Percentiles rank a stretch among this genome's conserved stretches.
phyloP scores from a whole-genome alignment of 2,329 filamentous ascomycete genomes.

The Blastomyces silverae region DNA sequence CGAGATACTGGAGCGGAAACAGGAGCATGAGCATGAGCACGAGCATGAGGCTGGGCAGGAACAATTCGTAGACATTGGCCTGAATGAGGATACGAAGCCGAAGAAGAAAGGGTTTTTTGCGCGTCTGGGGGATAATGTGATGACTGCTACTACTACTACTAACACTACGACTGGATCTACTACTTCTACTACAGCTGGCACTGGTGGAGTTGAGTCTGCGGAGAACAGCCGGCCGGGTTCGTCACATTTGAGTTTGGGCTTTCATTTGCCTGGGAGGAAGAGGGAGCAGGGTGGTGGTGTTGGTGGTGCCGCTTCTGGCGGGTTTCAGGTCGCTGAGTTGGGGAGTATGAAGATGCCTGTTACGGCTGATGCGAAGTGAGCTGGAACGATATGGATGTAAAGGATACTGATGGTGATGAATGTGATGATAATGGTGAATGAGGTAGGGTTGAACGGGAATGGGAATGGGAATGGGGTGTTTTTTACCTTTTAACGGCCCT shows the following conservation, averaged over 20 bases:
- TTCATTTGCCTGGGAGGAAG: constrained; percentile 66
- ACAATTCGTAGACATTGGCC: constrained; percentile 80
- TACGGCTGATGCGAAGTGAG: constrained; percentile 6
- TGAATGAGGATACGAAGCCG: constrained; percentile 62
- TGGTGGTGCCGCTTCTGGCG: constrained; percentile 47
- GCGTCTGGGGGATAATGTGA: constrained; percentile 60
- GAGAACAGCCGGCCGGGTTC: constrained; percentile 40
- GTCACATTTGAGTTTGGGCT: constrained; percentile 45
- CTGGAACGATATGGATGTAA: background rate
- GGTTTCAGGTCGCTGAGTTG: constrained; percentile 70
- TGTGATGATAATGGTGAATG: background rate
- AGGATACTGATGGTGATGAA: background rate
- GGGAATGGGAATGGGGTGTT: background rate
- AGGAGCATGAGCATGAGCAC: constrained; percentile 39
- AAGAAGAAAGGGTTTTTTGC: constrained; percentile 66
- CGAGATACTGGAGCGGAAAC: constrained; percentile 65
- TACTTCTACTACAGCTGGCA: background rate
- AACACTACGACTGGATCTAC: background rate
- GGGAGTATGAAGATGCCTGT: constrained; percentile 47
- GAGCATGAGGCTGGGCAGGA: constrained; percentile 59
- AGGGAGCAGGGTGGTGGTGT: constrained; percentile 55
- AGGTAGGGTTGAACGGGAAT: background rate
- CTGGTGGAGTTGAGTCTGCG: constrained; percentile 21
- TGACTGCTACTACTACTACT: constrained; percentile 26
- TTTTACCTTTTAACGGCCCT: background rate